Base-by-base conservation (phyloP, 306 rosid species). In the Inga laurina region DNA sequence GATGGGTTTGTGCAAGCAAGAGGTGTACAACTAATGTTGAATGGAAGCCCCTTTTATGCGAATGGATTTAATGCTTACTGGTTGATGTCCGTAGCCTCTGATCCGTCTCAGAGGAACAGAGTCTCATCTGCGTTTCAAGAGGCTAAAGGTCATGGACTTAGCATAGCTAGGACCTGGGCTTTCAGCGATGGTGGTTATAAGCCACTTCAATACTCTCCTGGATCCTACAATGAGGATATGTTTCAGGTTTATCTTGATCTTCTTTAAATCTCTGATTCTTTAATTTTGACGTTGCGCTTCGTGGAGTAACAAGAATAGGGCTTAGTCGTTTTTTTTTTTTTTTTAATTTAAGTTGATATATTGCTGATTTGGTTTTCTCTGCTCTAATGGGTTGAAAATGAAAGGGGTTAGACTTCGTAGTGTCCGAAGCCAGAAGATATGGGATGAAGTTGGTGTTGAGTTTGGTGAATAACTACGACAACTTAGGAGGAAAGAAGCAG, bases 31-130 rank as follows among this genome's bases (percentile, higher is more conserved):
- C 84, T 97, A 44, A 39, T 83, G 43, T 74, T 94, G 61, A 91
- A 97, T 22, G 99, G 95, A 3, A 79, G 85, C 48, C 97, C 98
- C 7, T 94, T 75, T 76, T 94, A 97, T 77, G 97, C 92, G 30
- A 78, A 97, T 51, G 99, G 99, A 27, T 97, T 94, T 62, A 97
- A 97, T 86, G 98, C 98, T 10, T 97, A 97, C 77, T 97, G 99
- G 99, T 64, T 97, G 11, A 94, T 92, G 99, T 92, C 86, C 66
- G 5, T 90, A 62, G 97, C 94, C 19, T 87, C 98, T 27, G 98
- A 97, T 72, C 87, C 95, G 3, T 92, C 97, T 10, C 94, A 91
- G 83, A 91, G 94, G 86, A 75, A 61, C 88, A 93, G 91, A 37
- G 93, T 97, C 6, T 75, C 97, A 4, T 90, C 95, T 32, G 82